Evolutionary conservation across 2,329 filamentous ascomycete species (phyloP), one percentile per base, ranked within the genome.

Genomic region (Aspergillus japonicus): DNA sequence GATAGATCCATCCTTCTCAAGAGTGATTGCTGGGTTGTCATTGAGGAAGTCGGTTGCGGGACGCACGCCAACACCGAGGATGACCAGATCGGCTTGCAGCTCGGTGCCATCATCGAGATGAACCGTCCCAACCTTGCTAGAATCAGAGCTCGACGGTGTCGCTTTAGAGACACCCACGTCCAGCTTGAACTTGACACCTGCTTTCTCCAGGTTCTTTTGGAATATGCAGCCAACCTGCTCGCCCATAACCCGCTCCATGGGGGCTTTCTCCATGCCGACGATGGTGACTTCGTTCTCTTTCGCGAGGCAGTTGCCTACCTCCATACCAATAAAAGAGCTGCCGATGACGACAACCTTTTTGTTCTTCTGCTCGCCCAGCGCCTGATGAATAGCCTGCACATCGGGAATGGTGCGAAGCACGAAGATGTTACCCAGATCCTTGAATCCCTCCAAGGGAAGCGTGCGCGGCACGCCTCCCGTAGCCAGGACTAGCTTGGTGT

Each of bases 261-360:
- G 94, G 12, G 87, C 87, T 60, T 86, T 86, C 72, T 96, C 92
- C 89, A 93, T 94, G 42, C 95, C 95, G 23, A 99, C 82, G 47
- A 98, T 87, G 7, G 89, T 89, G 16, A 99, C 92, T 8, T 88
- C 80, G 74, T 99, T 96, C 69, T 89, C 89, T 68, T 89, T 89
- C 49, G 89, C 88, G 0, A 96, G 79, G 56, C 81, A 89, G 64
- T 93, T 95, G 62, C 90, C 94, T n/a, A 96, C 86, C 77, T 99
- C 95, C 90, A 99, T 96, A 47, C 95, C 95, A 71, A 99, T 99
- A 77, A 99, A 99, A 0, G 92, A 96, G 60, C 90, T 94, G 47
- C 95, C 95, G 56, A 99, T 83, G 14, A 99, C 83, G 50, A 96
- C 92, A 66, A 99, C 87, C 76, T 96, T 97, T 83, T 96, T 97